phyloP scores from a whole-genome alignment of 768 basidiomycete species.

The Tubosaeta sp. region DNA sequence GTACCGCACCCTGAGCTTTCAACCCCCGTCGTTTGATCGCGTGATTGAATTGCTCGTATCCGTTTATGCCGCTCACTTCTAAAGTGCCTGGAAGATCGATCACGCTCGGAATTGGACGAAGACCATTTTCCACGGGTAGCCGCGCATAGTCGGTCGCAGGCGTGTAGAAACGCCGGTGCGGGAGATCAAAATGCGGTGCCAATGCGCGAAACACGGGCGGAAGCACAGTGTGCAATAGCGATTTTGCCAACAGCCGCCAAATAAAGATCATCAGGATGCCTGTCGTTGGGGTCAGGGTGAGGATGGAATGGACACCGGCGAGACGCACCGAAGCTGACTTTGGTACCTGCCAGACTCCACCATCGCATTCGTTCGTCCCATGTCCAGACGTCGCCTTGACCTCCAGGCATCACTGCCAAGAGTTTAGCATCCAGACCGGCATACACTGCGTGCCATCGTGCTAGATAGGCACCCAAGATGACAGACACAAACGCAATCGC shows the following conservation, averaged over 20 bases:
- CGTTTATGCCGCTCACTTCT: conserved; percentile 39
- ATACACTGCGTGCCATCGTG: conserved; percentile 56
- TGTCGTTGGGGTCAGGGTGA: conserved; percentile 16
- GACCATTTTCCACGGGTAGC: conserved; percentile 54
- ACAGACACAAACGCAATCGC: conserved; percentile 92
- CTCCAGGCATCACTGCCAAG: conserved; percentile 53
- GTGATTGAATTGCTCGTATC: conserved; percentile 32
- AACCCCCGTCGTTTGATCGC: conserved; percentile 24
- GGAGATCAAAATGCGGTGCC: conserved; percentile 64
- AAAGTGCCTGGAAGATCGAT: conserved; percentile 64
- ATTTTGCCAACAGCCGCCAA: conserved; percentile 88
- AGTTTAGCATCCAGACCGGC: conserved; percentile 36
- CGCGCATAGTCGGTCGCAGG: conserved; percentile 84
- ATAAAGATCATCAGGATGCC: conserved; percentile 77
- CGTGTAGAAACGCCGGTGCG: conserved; percentile 83
- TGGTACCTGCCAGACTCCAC: conserved; percentile 35
- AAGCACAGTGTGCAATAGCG: conserved; percentile 63
- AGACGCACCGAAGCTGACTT: conserved; percentile 40
- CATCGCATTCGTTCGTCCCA: conserved; percentile 34
- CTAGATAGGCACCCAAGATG: conserved; percentile 66
- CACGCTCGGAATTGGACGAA: conserved; percentile 79
- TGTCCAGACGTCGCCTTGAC: conserved; percentile 39
- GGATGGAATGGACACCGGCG: neutral
- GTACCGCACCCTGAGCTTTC: conserved; percentile 23
- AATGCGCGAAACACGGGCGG: conserved; percentile 82